Base-by-base conservation (phyloP, 2,329 filamentous ascomycete species). In the Juglanconis juglandina region DNA sequence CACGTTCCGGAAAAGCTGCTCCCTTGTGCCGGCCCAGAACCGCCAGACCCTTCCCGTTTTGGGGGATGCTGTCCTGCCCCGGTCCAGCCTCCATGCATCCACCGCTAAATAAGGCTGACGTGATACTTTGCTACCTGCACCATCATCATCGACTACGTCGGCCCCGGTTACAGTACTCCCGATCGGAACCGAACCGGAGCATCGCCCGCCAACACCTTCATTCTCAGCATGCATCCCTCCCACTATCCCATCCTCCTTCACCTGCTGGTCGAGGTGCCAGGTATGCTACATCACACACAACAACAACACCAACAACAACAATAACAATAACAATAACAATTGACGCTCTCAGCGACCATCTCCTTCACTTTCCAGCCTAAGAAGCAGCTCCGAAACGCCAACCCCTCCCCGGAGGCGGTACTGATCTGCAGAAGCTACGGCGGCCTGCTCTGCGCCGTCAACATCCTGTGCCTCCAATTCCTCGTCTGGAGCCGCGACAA, bases 391-490 rank as follows among this genome's bases (percentile, higher is more conserved):
- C 58, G 52, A 4, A 51, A 61, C 42, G 70, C 74, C 8, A 69
- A 68, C 8, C 74, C 79, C n/a, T 68, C 74, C 5, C 65, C 67
- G 2, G 74, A 77, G 17, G 73, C 77, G 5, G 68, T 66, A 4
- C 75, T 82, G 42, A 69, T 83, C 37, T 67, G 82, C 11, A 73
- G 76, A 52, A 80, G 76, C 59, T 75, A 81, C 11, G 81, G 80
- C 48, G 80, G 78, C 11, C 71, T 81, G 13, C 71, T 84, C 3
- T 66, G 79, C 13, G 72, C 76, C 5, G 77, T 75, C 24, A 78
- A 77, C 50, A 63, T 81, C n/a, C 65, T 80, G 33, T 77, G 76
- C 49, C 62, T 81, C 11, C 66, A 79, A 30, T 76, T 76, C 47
- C 64, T 79, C 3, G 61, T 70, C 13, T 68, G 80, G 46, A 62